A percentile compares a stretch with the other conserved stretches of the same genome.
Evolutionary conservation across 805 yeast species (phyloP).

Genomic region (Kuraishia molischiana): DNA sequence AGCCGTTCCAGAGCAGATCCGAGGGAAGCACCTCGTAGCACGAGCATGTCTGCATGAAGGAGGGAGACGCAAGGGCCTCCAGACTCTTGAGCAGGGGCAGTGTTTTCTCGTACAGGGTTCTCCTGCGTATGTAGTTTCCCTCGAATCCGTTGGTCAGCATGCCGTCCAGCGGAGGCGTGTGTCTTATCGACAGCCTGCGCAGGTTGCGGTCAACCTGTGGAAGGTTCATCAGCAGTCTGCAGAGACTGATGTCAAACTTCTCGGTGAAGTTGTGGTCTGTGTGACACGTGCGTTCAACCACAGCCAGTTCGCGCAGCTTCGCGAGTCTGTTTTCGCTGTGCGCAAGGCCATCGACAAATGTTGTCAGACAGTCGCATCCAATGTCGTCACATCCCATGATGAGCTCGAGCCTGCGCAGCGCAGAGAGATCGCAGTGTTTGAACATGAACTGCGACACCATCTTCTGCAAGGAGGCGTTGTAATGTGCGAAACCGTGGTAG

Average conservation of each 20-base stretch:
- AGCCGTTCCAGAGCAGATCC: slow-evolving; percentile 70
- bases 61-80: slow-evolving; percentile 43
- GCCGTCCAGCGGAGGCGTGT: slow-evolving; percentile 50
- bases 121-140: slow-evolving; percentile 60
- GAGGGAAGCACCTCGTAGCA: slow-evolving; percentile 67
- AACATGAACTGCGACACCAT: slow-evolving; percentile 20
- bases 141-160: slow-evolving; percentile 56
- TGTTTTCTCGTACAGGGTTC: slow-evolving; percentile 35
- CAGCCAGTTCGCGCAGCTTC: slow-evolving; percentile 24
- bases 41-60: slow-evolving; percentile 46
- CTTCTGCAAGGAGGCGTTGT: slow-evolving; percentile 22
- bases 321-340: slow-evolving; percentile 9
- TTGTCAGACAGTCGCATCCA: slow-evolving; percentile 34
- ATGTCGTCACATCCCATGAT: slow-evolving; percentile 42
- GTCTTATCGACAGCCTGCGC: slow-evolving; percentile 39
- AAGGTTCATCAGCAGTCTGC: slow-evolving; percentile 27
- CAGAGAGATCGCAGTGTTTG: slow-evolving; percentile 17
- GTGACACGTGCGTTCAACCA: slow-evolving; percentile 21
- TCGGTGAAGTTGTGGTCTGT: slow-evolving; percentile 38
- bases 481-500: slow-evolving; percentile 35
- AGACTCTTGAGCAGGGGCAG: slow-evolving; percentile 35
- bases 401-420: slow-evolving; percentile 35
- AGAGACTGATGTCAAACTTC: slow-evolving; percentile 41
- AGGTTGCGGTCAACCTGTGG: slow-evolving; percentile 22
- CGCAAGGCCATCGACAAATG: slow-evolving; percentile 27